Conservation (phyloP, 129 eudicot genomes). For the Rutidosis leptorrhynchoides region DNA sequence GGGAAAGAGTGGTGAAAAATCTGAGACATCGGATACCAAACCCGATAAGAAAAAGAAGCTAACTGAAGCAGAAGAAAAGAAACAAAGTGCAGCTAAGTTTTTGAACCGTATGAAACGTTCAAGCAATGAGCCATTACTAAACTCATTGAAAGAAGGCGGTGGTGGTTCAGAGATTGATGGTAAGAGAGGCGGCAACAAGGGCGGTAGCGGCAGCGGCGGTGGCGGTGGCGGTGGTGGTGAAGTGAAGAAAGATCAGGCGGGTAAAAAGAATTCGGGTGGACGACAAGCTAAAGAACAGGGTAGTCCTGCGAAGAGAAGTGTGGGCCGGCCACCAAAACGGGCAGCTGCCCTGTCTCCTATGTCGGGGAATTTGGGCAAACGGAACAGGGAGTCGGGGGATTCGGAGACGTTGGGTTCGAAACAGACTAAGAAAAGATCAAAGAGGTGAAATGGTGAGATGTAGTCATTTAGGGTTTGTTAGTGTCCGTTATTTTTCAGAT, state of each 20-base stretch:
- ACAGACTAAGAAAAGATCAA: conserved; percentile 58
- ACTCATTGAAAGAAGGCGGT: conserved; percentile 35
- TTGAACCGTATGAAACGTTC: conserved; percentile 50
- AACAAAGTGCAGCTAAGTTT: conserved; percentile 53
- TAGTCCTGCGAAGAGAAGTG: conserved; percentile 47
- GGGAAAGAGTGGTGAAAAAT: conserved; percentile 29
- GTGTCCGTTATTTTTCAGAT: too few relatives aligned
- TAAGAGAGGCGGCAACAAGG: conserved; percentile 27
- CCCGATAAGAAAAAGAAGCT: conserved; percentile 41
- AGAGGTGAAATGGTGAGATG: conserved; percentile 35
- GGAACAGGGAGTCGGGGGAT: conserved; percentile 42
- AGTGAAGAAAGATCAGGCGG: conserved; percentile 39
- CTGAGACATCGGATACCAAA: conserved; percentile 32
- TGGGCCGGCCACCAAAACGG: conserved; percentile 65
- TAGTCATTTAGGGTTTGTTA: too few relatives aligned
- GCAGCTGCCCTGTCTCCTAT: conserved; percentile 47
- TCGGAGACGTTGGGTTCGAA: conserved; percentile 38
- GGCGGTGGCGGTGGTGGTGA: conserved; percentile 36
- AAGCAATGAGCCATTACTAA: conserved; percentile 34
- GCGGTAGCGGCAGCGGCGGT: too few relatives aligned
- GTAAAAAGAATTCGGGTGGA: conserved; percentile 29
- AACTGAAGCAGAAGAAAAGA: conserved; percentile 40
- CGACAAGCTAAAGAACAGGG: conserved; percentile 45
- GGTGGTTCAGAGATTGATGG: conserved; percentile 31
- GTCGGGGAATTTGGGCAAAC: conserved; percentile 38